Base-by-base conservation (phyloP, 2,329 filamentous ascomycete genomes). In the Lecanicillium sp. region DNA sequence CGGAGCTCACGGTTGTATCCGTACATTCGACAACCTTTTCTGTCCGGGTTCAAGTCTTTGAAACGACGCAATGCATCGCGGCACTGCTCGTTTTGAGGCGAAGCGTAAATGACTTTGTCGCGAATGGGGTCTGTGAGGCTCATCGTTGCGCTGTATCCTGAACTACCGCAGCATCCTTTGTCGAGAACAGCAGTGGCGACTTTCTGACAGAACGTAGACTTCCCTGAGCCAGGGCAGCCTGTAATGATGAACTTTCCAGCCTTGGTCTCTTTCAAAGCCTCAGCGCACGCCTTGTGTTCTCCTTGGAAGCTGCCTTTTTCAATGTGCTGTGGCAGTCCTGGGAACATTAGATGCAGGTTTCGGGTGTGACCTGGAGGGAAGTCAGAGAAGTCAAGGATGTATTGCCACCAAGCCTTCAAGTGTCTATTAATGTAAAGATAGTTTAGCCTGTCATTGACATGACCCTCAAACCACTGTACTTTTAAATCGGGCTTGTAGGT, bases 21-120 rank as follows among this genome's bases (percentile, higher is more conserved):
- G n/a, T 41, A 41, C 12, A 41, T 7, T 9, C 39, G 23, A 10
- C 39, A 41, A 30, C 10, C 39, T 12, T 15, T 7, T 17, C 21
- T 41, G 1, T 14, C 23, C 6, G 39, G 39, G 39, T 41, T 41
- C 3, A 20, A 6, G 4, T 27, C 9, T 24, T 41, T 41, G 17
- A 41, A 41, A 9, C 39, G 26, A 5, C 26, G 24, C 6, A 41
- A 29, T 2, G 39, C 39, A 41, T 41, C 39, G 8, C 14, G 29
- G 7, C 39, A 41, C 9, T 41, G 39, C 17, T 41, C 39, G 26
- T 41, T 41, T 15, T 41, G 39, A 12, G 39, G 39, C 4, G 39
- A 41, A 11, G 39, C 30, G 39, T 41, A 41, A 5, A 41, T 41
- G 5, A 41, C 8, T 21, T 20, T 10, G 26, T 20, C 2, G 3